These are phyloP conservation scores for Talaromyces sp. DNA, from an alignment of 2,329 filamentous ascomycete species.

Conservation along the genomic window DNA sequence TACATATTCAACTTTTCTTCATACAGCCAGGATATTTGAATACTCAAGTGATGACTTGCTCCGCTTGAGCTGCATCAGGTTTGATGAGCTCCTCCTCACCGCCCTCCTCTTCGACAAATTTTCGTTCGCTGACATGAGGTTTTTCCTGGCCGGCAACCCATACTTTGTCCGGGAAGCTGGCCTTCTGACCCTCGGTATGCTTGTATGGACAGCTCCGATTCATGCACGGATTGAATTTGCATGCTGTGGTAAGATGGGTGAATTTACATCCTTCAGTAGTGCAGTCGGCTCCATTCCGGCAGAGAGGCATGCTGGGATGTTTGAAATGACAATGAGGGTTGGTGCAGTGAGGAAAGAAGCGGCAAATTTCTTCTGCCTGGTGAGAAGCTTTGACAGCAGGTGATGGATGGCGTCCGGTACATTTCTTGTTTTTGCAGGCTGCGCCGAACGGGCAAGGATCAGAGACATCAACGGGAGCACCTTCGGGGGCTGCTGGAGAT, in stretches of 20 bases:
- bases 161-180: constrained; percentile 80
- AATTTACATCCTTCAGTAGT: constrained; percentile 80
- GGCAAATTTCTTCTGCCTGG: constrained; percentile 81
- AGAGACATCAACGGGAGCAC: constrained; percentile 70
- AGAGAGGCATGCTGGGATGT: constrained; percentile 81
- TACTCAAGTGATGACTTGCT: constrained; percentile 33
- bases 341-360: constrained; percentile 86
- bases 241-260: constrained; percentile 77
- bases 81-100: constrained; percentile 68
- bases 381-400: constrained; percentile 76
- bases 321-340: constrained; percentile 85
- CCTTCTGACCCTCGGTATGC: constrained; percentile 86
- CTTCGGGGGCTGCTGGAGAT: constrained; percentile 80
- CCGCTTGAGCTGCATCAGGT: constrained; percentile 45
- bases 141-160: constrained; percentile 67
- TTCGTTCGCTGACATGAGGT: constrained; percentile 79
- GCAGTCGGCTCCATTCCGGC: constrained; percentile 89
- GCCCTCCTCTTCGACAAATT: constrained; percentile 69
- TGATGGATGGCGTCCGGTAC: constrained; percentile 85
- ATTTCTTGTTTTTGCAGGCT: constrained; percentile 95
- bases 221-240: constrained; percentile 87
- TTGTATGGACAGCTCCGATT: constrained; percentile 86
- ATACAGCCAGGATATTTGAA: background rate
- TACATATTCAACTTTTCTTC: constrained; percentile 12
- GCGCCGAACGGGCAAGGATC: constrained; percentile 81